Evolutionary conservation across 2,329 filamentous ascomycete species (phyloP).

Genomic region (Aureobasidium pullulans): DNA sequence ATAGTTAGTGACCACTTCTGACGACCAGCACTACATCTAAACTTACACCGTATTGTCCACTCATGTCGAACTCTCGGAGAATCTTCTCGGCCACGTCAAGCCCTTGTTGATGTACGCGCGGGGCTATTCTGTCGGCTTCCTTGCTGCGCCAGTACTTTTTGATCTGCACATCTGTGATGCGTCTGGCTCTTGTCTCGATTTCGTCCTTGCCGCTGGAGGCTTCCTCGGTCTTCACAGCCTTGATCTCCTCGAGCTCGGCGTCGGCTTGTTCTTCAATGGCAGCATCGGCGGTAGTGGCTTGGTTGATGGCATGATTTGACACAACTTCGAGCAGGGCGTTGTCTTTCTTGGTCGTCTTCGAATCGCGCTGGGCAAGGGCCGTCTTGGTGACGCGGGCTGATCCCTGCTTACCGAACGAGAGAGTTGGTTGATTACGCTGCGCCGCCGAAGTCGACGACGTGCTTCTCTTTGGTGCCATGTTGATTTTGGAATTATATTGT

Average conservation of each 20-base stretch:
- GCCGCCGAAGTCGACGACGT: slow-evolving; percentile 34
- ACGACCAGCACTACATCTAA: not conserved
- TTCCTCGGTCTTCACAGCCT: slow-evolving; percentile 19
- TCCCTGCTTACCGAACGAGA: slow-evolving; percentile 51
- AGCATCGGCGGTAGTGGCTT: slow-evolving; percentile 33
- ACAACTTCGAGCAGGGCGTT: slow-evolving; percentile 26
- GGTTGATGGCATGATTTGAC: slow-evolving; percentile 22
- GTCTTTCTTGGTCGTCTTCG: slow-evolving; percentile 33
- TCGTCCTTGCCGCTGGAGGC: slow-evolving; percentile 18
- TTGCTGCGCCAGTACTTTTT: slow-evolving; percentile 69
- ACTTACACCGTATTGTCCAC: slow-evolving; percentile 83
- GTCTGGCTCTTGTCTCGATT: slow-evolving; percentile 52
- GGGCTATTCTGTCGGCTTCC: slow-evolving; percentile 60
- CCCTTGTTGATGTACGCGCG: slow-evolving; percentile 69
- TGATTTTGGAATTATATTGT: slow-evolving; percentile 5
- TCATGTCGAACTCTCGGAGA: slow-evolving; percentile 85
- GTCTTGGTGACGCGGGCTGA: slow-evolving; percentile 52
- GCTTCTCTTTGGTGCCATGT: slow-evolving; percentile 39
- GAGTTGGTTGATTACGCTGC: slow-evolving; percentile 48
- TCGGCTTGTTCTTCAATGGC: slow-evolving; percentile 33
- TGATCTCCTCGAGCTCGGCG: slow-evolving; percentile 21
- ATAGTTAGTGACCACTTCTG: not conserved
- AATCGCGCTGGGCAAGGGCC: slow-evolving; percentile 29
- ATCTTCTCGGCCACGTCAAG: slow-evolving; percentile 74
- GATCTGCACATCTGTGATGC: slow-evolving; percentile 61